These are phyloP conservation scores for Penicillium sumatraense DNA, from an alignment of 2,329 filamentous ascomycete genomes.

Conservation along the genomic window DNA sequence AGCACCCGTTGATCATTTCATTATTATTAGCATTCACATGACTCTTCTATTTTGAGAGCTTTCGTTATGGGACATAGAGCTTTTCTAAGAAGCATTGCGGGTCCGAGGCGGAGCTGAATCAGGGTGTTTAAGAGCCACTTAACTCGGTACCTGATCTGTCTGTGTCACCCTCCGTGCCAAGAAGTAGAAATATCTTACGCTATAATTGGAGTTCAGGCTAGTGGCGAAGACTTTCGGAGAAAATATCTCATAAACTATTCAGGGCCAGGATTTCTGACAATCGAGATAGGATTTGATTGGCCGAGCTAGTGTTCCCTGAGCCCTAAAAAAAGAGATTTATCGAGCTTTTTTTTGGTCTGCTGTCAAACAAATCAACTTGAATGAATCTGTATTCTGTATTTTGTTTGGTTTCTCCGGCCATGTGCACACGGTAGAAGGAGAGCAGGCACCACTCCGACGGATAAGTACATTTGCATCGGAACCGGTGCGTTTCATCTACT, in stretches of 20 bases:
- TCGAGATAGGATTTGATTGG: neutral
- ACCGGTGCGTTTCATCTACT: conserved; percentile 26
- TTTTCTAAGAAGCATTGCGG: neutral
- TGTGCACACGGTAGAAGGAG: conserved; percentile 18
- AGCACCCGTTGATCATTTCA: conserved; percentile 14
- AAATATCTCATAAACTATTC: conserved; percentile 5
- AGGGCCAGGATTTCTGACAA: conserved; percentile 1
- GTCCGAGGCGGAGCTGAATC: neutral
- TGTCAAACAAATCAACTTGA: too few species aligned
- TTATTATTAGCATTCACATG: conserved; percentile 9
- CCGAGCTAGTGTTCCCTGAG: neutral
- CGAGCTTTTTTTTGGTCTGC: too few species aligned
- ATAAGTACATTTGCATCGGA: conserved; percentile 23
- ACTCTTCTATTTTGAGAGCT: neutral
- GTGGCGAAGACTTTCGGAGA: conserved; percentile 16
- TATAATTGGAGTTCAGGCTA: conserved; percentile 18
- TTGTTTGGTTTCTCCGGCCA: neutral
- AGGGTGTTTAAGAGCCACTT: conserved; percentile 5
- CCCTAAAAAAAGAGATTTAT: too few species aligned
- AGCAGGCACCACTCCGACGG: conserved; percentile 26
- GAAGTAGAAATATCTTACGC: conserved; percentile 10
- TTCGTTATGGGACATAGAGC: neutral
- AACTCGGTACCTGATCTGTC: conserved; percentile 27
- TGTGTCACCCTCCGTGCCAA: conserved; percentile 20
- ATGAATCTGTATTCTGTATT: neutral